Evolutionary conservation across 1,284 basidiomycete species (phyloP), one percentile per base, ranked within the genome.

Genomic region (Microbotryum intermedium): DNA sequence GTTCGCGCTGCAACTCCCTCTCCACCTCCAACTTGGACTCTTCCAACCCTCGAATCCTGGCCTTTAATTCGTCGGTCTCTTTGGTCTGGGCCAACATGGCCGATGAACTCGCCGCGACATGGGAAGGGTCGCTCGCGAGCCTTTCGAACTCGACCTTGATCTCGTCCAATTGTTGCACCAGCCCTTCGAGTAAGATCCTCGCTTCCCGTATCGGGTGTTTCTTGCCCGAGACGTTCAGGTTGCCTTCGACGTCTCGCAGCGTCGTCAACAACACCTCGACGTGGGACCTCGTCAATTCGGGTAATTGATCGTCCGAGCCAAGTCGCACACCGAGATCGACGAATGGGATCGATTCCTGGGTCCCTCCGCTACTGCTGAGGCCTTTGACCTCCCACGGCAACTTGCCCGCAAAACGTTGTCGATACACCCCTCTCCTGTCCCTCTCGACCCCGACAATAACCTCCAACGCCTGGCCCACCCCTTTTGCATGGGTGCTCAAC

Each of bases 11-110:
- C 7, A 71, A 58, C 21, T 90, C 77, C 23, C 84, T 78, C 64
- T 92, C 88, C 71, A 88, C 86, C 74, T 90, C 86, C 59, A 76
- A 76, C 53, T 82, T 80, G 1, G 85, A 82, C 59, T 86, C 82
- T 67, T 89, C 87, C 23, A 92, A 76, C 23, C 82, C 82, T 23
- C 81, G 80, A 43, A 90, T 74, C 54, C 90, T 88, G 59, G 84
- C 82, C 49, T 90, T 77, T 45, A 91, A 75, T 51, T 78, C 78
- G 8, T 81, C 78, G 23, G 89, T 76, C 69, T 85, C 34, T 39
- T 39, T 11, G 13, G 34, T 39, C 34, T 16, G 13, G 18, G 34
- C 34, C 34, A 39, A 39, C 13, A 39, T 16, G 34, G 13, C 11
- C 5, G 34, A 39, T 1, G 34, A 39, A 39, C 34, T 39, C 11